Conservation (phyloP, 768 basidiomycete species). For the Kondoa malvinella region DNA sequence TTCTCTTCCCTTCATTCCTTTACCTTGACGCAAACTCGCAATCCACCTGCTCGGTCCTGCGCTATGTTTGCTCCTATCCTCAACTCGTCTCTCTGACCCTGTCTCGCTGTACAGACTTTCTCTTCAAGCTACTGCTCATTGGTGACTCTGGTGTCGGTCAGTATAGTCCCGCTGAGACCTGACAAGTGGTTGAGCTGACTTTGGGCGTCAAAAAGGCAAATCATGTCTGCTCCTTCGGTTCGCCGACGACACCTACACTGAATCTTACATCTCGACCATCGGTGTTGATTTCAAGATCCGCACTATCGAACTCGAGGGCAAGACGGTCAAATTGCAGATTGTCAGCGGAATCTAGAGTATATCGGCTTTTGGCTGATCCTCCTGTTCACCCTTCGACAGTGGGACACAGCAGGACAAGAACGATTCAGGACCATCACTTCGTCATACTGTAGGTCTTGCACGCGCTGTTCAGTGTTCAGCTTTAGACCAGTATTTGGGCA, state of each 20-base stretch:
- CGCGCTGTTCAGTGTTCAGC: neutral
- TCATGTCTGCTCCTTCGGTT: conserved; percentile 87
- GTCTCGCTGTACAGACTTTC: conserved; percentile 12
- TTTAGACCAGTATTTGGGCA: neutral
- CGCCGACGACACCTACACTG: conserved; percentile 99
- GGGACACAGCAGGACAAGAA: conserved; percentile 98
- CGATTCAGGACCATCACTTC: conserved; percentile 95
- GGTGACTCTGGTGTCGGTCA: conserved; percentile 61
- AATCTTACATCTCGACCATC: conserved; percentile 97
- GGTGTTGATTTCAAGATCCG: conserved; percentile 99
- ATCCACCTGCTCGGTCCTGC: too few relatives aligned
- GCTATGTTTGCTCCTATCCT: too few relatives aligned
- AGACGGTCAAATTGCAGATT: conserved; percentile 97
- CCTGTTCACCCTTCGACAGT: conserved; percentile 40
- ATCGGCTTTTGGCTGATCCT: neutral
- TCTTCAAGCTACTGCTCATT: conserved; percentile 22
- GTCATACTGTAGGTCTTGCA: conserved; percentile 46
- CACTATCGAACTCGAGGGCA: conserved; percentile 93
- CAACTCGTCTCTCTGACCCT: neutral
- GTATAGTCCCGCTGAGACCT: conserved; percentile 43
- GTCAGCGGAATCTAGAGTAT: conserved; percentile 41
- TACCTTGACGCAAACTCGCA: too few relatives aligned
- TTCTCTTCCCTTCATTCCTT: too few relatives aligned
- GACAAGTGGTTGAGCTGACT: neutral
- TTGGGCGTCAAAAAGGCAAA: conserved; percentile 92